Conservation (phyloP, 2,329 filamentous ascomycete genomes). For the Penicillium sp. region DNA sequence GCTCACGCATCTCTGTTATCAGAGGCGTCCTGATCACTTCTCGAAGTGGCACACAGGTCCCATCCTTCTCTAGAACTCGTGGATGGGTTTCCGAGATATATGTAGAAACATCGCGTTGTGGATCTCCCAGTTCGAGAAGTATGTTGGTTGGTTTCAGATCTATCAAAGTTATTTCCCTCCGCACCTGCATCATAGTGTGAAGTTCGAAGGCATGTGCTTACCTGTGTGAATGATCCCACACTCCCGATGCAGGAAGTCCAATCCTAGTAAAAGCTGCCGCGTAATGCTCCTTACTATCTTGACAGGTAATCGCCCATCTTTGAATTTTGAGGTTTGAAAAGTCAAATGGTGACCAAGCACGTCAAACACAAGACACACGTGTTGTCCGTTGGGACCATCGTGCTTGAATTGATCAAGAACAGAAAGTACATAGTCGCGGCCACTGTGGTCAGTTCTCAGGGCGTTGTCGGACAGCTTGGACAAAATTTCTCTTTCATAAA, state of each 20-base stretch:
- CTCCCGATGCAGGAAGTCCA: slow-evolving; percentile 16
- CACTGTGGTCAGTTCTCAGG: background rate
- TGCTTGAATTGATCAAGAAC: background rate
- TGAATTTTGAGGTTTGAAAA: slow-evolving; percentile 21
- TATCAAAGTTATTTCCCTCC: background rate
- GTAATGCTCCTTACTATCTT: slow-evolving; percentile 21
- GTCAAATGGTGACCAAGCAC: slow-evolving; percentile 26
- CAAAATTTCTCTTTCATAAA: background rate
- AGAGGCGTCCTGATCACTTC: slow-evolving; percentile 1
- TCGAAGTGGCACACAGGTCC: background rate
- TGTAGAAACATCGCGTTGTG: background rate
- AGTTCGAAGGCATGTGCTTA: background rate
- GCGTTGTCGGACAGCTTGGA: background rate
- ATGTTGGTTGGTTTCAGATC: slow-evolving; percentile 1
- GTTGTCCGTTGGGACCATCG: slow-evolving; percentile 28
- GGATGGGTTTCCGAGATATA: background rate
- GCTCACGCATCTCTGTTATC: background rate
- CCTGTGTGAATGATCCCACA: slow-evolving; percentile 2
- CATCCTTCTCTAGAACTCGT: background rate
- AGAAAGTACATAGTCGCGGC: background rate
- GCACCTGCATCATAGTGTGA: background rate
- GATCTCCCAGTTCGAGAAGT: background rate
- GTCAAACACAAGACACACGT: slow-evolving; percentile 30
- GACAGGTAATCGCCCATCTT: slow-evolving; percentile 24
- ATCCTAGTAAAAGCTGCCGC: slow-evolving; percentile 25